Conservation (phyloP, 768 basidiomycete species). For the Epithele typhae region DNA sequence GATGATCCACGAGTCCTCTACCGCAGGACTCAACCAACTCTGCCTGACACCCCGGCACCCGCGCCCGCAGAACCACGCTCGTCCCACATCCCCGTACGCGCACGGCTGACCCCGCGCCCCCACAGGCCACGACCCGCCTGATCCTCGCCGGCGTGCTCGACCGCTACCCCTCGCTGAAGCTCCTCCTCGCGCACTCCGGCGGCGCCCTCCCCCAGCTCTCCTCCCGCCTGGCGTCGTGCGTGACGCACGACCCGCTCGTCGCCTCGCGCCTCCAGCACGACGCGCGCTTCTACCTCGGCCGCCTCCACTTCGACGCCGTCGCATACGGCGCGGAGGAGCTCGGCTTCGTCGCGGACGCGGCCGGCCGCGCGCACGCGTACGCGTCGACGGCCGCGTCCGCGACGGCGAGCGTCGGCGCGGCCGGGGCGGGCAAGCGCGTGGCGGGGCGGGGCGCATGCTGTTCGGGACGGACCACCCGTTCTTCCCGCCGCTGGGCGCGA, state of each 20-base stretch:
- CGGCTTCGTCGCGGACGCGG: constrained; percentile 67
- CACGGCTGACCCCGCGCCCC: neutral
- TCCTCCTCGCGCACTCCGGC: constrained; percentile 85
- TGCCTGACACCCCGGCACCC: too few relatives aligned
- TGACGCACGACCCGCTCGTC: constrained; percentile 80
- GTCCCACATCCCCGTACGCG: neutral
- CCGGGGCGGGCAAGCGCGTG: constrained; percentile 30
- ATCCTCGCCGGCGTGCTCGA: constrained; percentile 82
- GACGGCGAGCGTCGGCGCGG: constrained; percentile 6
- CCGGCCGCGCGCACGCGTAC: constrained; percentile 57
- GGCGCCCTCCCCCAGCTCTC: constrained; percentile 82
- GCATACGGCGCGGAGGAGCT: constrained; percentile 85
- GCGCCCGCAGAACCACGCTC: too few relatives aligned
- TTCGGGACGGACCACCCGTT: constrained; percentile 92
- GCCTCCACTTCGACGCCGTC: constrained; percentile 82
- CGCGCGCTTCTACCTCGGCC: constrained; percentile 78
- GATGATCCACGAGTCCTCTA: too few relatives aligned
- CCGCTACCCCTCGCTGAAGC: constrained; percentile 66
- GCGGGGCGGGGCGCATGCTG: constrained; percentile 58
- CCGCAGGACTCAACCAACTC: too few relatives aligned
- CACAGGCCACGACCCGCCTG: constrained; percentile 65
- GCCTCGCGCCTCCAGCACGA: constrained; percentile 73
- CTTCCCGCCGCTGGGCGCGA: constrained; percentile 72
- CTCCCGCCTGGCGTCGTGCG: constrained; percentile 80
- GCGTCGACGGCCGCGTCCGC: constrained; percentile 9